A percentile compares a stretch with the other conserved stretches of the same genome.
Evolutionary conservation across 768 basidiomycete species (phyloP).

Genomic region (Coprinellus aureogranulatus): DNA sequence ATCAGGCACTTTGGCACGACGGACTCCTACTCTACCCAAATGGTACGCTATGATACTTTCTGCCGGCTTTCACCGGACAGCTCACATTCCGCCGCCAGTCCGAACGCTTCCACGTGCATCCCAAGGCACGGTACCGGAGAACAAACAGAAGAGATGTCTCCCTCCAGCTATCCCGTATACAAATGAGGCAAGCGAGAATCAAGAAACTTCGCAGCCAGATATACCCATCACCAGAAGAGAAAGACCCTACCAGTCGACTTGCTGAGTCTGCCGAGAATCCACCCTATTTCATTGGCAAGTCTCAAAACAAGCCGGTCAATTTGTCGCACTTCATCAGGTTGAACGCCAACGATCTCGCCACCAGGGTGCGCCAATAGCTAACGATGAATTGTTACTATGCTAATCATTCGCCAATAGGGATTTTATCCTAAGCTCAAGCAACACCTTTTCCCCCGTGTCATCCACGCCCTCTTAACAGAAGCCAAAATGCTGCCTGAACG

Average conservation of each 20-base stretch:
- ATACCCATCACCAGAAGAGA: not conserved
- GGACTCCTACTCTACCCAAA: constrained; percentile 19
- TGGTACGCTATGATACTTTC: constrained; percentile 23
- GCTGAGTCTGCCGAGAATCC: not conserved
- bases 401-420: not conserved
- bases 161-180: not conserved
- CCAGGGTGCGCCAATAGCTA: not conserved
- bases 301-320: not conserved
- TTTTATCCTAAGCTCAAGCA: not conserved
- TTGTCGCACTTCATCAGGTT: not conserved
- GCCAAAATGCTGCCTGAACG: not conserved
- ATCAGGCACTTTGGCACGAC: constrained; percentile 3
- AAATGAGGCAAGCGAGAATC: not conserved
- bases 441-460: not conserved
- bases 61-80: too few relatives aligned
- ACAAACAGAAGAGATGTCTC: not conserved
- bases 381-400: too few relatives aligned
- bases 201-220: not conserved
- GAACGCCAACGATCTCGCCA: not conserved
- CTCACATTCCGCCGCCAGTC: too few relatives aligned
- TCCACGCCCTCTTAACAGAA: not conserved
- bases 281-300: not conserved
- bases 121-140: not conserved
- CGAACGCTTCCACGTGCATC: not conserved
- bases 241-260: too few relatives aligned